These are phyloP conservation scores for Cymbidium sinense DNA, from an alignment of 106 monocot genomes.

Conservation along the genomic window DNA sequence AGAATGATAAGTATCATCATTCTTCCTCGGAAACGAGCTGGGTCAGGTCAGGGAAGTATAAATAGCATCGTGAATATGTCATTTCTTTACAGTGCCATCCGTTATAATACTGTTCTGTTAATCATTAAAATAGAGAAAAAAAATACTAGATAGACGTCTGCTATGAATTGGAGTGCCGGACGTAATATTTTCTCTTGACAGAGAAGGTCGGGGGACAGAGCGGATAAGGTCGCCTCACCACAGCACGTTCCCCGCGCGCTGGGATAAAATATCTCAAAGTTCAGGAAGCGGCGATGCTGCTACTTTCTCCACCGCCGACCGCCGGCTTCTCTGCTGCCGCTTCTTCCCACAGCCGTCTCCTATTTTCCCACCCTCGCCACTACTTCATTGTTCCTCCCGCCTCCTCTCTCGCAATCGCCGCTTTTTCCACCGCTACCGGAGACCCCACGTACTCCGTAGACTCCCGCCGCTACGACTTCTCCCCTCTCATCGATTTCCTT, in stretches of 20 bases:
- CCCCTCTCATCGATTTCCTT: conserved; percentile 36
- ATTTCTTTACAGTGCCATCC: no score
- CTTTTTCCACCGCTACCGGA: conserved; percentile 3
- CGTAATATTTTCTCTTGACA: no score
- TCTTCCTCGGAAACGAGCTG: no score
- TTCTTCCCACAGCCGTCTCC: not conserved
- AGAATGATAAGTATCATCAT: no score
- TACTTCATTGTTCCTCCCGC: not conserved
- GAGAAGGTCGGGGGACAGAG: no score
- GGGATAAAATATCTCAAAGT: not conserved
- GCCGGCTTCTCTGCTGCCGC: not conserved
- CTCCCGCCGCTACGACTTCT: conserved; percentile 39
- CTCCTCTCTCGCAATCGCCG: not conserved
- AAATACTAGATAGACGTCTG: no score
- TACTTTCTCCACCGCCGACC: conserved; percentile 7
- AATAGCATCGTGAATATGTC: no score
- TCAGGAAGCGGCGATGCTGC: not conserved
- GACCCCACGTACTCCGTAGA: conserved; percentile 9
- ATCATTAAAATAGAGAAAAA: no score
- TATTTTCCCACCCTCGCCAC: conserved; percentile 12
- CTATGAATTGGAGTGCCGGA: no score
- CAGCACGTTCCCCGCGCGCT: not conserved
- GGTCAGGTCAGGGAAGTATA: no score
- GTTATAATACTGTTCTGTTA: no score
- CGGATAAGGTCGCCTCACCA: no score